Percentiles rank a stretch among this genome's conserved stretches.
Conservation (phyloP, 331 rosid species). For the Cydonia oblonga region DNA sequence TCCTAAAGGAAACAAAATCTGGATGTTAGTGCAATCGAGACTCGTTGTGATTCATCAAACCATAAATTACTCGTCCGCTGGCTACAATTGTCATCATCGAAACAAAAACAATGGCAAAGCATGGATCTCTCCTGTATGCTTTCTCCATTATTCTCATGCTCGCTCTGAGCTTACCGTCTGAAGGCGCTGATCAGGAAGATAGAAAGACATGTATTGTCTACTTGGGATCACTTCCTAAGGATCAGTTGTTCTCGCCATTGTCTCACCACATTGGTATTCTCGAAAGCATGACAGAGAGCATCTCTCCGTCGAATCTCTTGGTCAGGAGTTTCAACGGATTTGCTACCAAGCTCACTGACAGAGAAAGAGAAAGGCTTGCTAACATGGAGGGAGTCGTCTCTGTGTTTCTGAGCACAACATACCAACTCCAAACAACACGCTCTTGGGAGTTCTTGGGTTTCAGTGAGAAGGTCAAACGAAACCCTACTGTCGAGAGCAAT, state of each 20-base stretch:
- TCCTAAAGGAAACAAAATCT: background rate
- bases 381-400: constrained; percentile 18
- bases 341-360: constrained; percentile 21
- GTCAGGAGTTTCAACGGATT: constrained; percentile 30
- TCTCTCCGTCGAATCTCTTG: background rate
- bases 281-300: background rate
- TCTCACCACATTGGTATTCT: constrained; percentile 20
- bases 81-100: too few species aligned
- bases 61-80: background rate
- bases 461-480: background rate
- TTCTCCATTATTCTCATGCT: background rate
- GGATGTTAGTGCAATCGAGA: background rate
- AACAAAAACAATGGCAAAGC: background rate
- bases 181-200: background rate
- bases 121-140: background rate
- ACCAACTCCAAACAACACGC: constrained; percentile 11
- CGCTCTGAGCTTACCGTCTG: background rate
- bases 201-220: constrained; percentile 15
- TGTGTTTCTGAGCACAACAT: constrained; percentile 17
- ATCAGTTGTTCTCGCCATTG: constrained; percentile 7
- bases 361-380: constrained; percentile 7
- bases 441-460: constrained; percentile 37
- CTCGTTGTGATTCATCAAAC: background rate
- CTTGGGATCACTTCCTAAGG: constrained; percentile 21
- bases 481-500: constrained; percentile 7